Evolutionary conservation across 306 rosid species (phyloP).

Genomic region (Prunus padus): DNA sequence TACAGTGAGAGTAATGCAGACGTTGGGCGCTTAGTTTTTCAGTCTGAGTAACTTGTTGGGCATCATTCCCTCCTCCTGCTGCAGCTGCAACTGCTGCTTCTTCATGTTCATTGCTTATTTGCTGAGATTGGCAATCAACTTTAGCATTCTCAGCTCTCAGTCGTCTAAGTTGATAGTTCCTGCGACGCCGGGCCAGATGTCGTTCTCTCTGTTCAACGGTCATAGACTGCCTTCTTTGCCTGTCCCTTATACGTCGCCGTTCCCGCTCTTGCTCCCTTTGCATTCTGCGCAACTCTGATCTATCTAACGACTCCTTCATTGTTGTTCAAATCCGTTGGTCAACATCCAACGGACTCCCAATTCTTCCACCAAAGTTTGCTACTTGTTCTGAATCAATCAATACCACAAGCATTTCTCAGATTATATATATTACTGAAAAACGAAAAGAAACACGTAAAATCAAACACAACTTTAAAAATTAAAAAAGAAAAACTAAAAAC

Average conservation of each 20-base stretch:
- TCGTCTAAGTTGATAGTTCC: slow-evolving; percentile 72
- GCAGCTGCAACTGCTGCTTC: not conserved
- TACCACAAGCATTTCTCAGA: not conserved
- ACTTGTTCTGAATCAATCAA: slow-evolving; percentile 4
- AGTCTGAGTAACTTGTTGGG: not conserved
- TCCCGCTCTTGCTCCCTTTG: slow-evolving; percentile 72
- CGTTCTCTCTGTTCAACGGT: slow-evolving; percentile 76
- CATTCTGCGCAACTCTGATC: slow-evolving; percentile 40
- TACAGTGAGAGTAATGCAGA: not conserved
- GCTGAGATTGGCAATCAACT: slow-evolving; percentile 22
- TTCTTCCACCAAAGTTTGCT: not conserved
- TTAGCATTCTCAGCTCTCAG: slow-evolving; percentile 52
- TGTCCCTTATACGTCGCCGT: slow-evolving; percentile 70
- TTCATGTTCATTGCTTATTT: slow-evolving; percentile 27
- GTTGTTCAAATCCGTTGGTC: slow-evolving; percentile 7
- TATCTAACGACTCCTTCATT: slow-evolving; percentile 48
- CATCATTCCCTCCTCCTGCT: slow-evolving; percentile 30
- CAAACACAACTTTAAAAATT: too few relatives aligned
- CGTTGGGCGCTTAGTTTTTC: not conserved
- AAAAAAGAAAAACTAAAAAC: not conserved
- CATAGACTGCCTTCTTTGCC: slow-evolving; percentile 80
- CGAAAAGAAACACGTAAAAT: not conserved
- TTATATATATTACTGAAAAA: not conserved
- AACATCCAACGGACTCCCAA: slow-evolving; percentile 8
- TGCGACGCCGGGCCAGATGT: slow-evolving; percentile 81